phyloP scores from a whole-genome alignment of 352 stramenopile species.

The Globisporangium canariense region DNA sequence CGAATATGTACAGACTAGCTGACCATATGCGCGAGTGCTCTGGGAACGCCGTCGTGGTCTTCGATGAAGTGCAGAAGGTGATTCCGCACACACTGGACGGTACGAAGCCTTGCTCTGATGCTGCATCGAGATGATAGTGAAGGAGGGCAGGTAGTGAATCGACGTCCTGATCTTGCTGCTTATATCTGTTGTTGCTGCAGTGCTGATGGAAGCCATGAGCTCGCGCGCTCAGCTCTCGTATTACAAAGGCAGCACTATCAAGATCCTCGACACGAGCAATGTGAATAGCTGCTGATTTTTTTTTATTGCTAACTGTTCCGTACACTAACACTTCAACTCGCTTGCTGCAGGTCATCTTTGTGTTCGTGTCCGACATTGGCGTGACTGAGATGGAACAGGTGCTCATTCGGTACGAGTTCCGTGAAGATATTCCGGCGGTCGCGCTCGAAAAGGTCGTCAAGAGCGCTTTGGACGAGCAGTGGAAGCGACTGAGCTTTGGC shows the following conservation, averaged over 20 bases:
- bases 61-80: conserved; percentile 92
- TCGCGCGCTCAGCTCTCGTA: conserved; percentile 68
- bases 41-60: conserved; percentile 86
- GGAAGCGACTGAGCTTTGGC: conserved; percentile 85
- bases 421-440: conserved; percentile 55
- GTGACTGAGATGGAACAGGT: conserved; percentile 80
- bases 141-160: background rate
- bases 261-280: conserved; percentile 71
- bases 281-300: conserved; percentile 24
- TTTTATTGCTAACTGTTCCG: background rate
- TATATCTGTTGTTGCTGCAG: conserved; percentile 20
- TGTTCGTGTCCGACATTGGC: conserved; percentile 89
- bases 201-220: conserved; percentile 76
- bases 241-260: conserved; percentile 63
- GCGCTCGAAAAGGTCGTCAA: conserved; percentile 79
- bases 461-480: conserved; percentile 73
- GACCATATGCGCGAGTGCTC: conserved; percentile 79
- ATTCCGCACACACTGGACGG: conserved; percentile 87
- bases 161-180: background rate
- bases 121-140: background rate
- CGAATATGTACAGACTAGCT: conserved; percentile 39
- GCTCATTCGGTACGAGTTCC: conserved; percentile 77
- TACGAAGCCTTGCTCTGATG: conserved; percentile 19
- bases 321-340: conserved; percentile 2
- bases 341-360: conserved; percentile 69